Base-by-base conservation (phyloP, 768 basidiomycete species). In the Suillus alpinus region DNA sequence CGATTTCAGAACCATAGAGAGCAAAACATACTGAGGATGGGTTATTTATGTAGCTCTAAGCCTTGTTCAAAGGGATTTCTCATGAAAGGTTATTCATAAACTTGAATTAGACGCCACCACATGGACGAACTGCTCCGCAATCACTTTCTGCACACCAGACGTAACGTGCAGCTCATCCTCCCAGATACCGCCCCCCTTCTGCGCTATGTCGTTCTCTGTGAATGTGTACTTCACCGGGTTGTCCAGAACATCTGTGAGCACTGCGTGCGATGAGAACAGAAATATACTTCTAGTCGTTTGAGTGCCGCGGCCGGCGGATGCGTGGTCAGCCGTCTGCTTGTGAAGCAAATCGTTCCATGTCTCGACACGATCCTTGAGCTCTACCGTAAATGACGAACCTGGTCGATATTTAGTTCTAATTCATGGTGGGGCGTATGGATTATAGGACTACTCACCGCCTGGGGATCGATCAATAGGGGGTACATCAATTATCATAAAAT, bases 401-500 rank as follows among this genome's bases (percentile, higher is more conserved):
- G 13, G 6, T 20, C n/a, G 41, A 43, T 43, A 43, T 18, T 41
- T 18, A 41, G n/a, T 14, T 31, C 32, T 10, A 12, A 20, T 26
- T 29, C 16, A 39, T n/a, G 46, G 1, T 50, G 58, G 41, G 4
- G 36, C 4, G n/a, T 37, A 41, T n/a, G 29, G 10, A 31, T 32
- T 12, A 29, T 32, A 20, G 18, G 18, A n/a, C 8, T 36, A 40
- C 52, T 37, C 69, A 77, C 77, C 77, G 59, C 62, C 62, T 4
- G 78, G 78, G 10, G 72, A 72, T 16, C 77, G 72, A 56, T 78
- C 69, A 14, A 70, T 71, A 2, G 78, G 77, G 3, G 77, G 77
- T 34, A 78, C 69, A 59, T 79, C 73, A 29, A 79, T 57, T 56
- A 79, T 57, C 9, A 79, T 18, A 62, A 79, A 77, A 53, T 75